Percentiles rank a stretch among this genome's conserved stretches.
Conservation (phyloP, 179 eudicot genomes). For the Pouteria campechiana region DNA sequence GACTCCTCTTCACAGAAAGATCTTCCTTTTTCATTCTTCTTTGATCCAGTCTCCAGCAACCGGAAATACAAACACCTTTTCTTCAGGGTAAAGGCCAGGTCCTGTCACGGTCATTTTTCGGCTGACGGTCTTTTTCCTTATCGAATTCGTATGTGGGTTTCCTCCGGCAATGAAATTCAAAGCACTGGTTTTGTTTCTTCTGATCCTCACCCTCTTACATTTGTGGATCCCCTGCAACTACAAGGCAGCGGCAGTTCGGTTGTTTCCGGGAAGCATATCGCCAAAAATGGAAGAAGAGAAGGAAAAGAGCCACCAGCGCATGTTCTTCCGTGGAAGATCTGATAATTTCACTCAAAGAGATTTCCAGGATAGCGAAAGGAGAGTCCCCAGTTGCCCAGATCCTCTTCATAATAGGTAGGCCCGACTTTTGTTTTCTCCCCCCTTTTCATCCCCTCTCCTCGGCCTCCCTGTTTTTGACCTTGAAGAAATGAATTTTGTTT, state of each 20-base stretch:
- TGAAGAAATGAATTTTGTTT: too few relatives aligned
- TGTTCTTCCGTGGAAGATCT: conserved; percentile 19
- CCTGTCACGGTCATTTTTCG: too few relatives aligned
- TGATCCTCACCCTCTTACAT: conserved; percentile 22
- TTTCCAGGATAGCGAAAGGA: conserved; percentile 36
- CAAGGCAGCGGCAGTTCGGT: conserved; percentile 26
- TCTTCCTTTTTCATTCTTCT: too few relatives aligned
- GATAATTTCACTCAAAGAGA: conserved; percentile 9
- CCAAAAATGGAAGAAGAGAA: background rate
- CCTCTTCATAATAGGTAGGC: conserved; percentile 55
- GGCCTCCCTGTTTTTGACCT: background rate
- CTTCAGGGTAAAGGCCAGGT: too few relatives aligned
- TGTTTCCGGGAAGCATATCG: conserved; percentile 14
- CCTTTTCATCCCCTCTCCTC: background rate
- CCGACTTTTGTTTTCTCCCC: background rate
- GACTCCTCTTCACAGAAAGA: too few relatives aligned
- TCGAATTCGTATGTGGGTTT: too few relatives aligned
- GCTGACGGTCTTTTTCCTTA: too few relatives aligned
- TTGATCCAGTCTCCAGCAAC: too few relatives aligned
- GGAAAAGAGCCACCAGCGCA: conserved; percentile 1
- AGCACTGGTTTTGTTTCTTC: too few relatives aligned
- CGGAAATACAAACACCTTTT: too few relatives aligned
- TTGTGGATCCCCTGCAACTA: conserved; percentile 8
- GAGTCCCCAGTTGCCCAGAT: conserved; percentile 80
- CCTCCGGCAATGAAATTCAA: too few relatives aligned